Conservation (phyloP, 352 stramenopile genomes). For the Phytopythium chamaehyphon region DNA sequence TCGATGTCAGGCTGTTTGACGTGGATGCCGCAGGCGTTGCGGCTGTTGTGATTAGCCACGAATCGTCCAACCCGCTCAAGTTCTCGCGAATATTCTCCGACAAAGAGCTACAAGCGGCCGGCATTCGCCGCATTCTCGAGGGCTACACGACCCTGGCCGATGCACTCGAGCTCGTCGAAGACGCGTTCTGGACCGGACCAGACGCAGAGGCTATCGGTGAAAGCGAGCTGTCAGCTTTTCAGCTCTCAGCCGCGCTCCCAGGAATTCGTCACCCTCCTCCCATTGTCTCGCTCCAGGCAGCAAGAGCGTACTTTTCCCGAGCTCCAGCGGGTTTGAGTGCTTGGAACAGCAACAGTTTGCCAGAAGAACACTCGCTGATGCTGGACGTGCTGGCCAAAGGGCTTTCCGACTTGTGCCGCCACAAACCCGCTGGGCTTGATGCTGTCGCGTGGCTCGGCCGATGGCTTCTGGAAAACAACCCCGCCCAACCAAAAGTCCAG, state of each 20-base stretch:
- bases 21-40: conserved; percentile 63
- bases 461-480: conserved; percentile 86
- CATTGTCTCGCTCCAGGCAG: conserved; percentile 54
- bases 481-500: conserved; percentile 72
- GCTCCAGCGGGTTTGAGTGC: conserved; percentile 41
- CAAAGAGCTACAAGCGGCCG: conserved; percentile 35
- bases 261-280: conserved; percentile 50
- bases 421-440: conserved; percentile 70
- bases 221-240: conserved; percentile 43
- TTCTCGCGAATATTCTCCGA: conserved; percentile 65
- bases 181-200: conserved; percentile 53
- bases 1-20: conserved; percentile 70
- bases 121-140: conserved; percentile 52
- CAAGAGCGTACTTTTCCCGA: conserved; percentile 56
- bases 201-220: conserved; percentile 30
- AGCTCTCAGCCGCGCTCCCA: conserved; percentile 56
- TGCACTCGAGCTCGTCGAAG: conserved; percentile 61
- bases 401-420: conserved; percentile 74
- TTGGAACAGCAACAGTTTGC: conserved; percentile 37
- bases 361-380: conserved; percentile 36
- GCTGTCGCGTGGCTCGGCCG: conserved; percentile 79
- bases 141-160: conserved; percentile 60
- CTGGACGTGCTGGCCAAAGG: conserved; percentile 68
- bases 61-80: conserved; percentile 35
- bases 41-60: conserved; percentile 42